Evolutionary conservation across 1,284 basidiomycete genomes (phyloP).

Genomic region (Trichosporon faecale): DNA sequence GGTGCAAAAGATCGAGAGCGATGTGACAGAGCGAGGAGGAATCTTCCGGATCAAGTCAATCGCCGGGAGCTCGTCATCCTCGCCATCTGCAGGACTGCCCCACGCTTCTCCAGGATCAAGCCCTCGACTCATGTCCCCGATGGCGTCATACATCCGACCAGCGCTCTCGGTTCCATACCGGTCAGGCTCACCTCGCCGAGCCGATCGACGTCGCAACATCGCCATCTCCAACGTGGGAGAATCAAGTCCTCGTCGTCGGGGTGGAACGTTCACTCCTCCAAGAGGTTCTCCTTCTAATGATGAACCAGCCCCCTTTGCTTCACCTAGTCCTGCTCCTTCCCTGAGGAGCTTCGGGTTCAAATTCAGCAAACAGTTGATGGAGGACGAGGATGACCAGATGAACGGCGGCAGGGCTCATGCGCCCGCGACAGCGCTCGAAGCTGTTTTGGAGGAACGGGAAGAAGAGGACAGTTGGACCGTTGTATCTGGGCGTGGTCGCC

Average conservation of each 20-base stretch:
- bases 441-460: slow-evolving; percentile 21
- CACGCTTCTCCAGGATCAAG: slow-evolving; percentile 17
- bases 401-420: background rate
- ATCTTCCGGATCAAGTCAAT: slow-evolving; percentile 23
- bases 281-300: slow-evolving; percentile 44
- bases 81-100: background rate
- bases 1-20: slow-evolving; percentile 19
- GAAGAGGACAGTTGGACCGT: slow-evolving; percentile 24
- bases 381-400: slow-evolving; percentile 19
- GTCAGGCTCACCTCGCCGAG: slow-evolving; percentile 39
- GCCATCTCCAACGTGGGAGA: slow-evolving; percentile 35
- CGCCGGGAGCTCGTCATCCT: background rate
- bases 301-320: slow-evolving; percentile 38
- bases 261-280: slow-evolving; percentile 42
- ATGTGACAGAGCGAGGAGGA: slow-evolving; percentile 24
- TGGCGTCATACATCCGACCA: slow-evolving; percentile 40
- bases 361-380: background rate
- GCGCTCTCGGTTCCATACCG: slow-evolving; percentile 35
- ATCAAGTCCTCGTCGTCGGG: slow-evolving; percentile 36
- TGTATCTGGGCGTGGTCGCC: slow-evolving; percentile 8
- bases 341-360: slow-evolving; percentile 42
- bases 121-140: slow-evolving; percentile 13
- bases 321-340: slow-evolving; percentile 26
- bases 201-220: slow-evolving; percentile 33
- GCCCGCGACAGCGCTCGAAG: slow-evolving; percentile 15